Conservation (phyloP, 257 asterid genomes). For the Henckelia pumila region DNA sequence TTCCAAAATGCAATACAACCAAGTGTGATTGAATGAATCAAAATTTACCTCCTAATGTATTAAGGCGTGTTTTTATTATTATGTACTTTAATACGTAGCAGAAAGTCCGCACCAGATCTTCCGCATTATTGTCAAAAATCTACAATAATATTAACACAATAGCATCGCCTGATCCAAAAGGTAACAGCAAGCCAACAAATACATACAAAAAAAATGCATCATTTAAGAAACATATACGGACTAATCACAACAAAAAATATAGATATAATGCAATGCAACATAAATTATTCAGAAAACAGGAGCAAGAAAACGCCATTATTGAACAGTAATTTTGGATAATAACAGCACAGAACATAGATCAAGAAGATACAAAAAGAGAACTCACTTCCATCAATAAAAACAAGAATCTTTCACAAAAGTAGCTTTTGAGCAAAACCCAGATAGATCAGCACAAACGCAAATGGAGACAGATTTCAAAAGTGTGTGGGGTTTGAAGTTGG, state of each 20-base stretch:
- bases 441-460: constrained; percentile 13
- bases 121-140: background rate
- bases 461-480: constrained; percentile 11
- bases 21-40: too few relatives aligned
- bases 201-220: background rate
- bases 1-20: too few relatives aligned
- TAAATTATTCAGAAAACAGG: background rate
- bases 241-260: background rate
- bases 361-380: constrained; percentile 17
- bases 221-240: background rate
- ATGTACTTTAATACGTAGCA: too few relatives aligned
- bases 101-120: background rate
- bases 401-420: constrained; percentile 20
- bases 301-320: background rate
- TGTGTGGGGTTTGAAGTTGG: background rate
- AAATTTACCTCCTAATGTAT: too few relatives aligned
- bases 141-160: background rate
- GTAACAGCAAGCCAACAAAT: background rate
- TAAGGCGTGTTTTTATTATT: too few relatives aligned
- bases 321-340: constrained; percentile 1
- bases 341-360: constrained; percentile 12
- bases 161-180: background rate
- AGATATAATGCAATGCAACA: constrained; percentile 4
- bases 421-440: constrained; percentile 26
- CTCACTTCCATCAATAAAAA: constrained; percentile 39